phyloP scores from a whole-genome alignment of 345 rosid species.

The Brassica carinata region DNA sequence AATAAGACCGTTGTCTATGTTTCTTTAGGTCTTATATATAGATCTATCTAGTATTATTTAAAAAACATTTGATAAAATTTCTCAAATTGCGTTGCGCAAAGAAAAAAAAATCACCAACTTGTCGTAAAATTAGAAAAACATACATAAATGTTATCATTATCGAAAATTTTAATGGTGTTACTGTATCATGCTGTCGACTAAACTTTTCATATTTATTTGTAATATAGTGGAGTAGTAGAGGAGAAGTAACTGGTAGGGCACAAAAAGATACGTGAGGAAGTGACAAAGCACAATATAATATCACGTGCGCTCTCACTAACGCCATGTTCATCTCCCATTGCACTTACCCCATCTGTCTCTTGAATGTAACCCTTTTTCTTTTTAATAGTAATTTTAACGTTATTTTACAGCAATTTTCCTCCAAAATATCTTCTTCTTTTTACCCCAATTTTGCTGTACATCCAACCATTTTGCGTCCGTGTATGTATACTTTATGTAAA shows the following conservation, averaged over 20 bases:
- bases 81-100: slow-evolving; percentile 1
- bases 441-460: background rate
- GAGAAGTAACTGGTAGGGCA: slow-evolving; percentile 35
- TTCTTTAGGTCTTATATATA: background rate
- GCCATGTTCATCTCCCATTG: slow-evolving; percentile 39
- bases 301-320: slow-evolving; percentile 36
- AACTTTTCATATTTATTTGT: background rate
- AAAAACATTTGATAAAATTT: background rate
- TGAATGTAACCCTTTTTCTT: background rate
- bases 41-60: background rate
- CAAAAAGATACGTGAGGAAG: slow-evolving; percentile 36
- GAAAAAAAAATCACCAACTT: slow-evolving; percentile 1
- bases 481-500: background rate
- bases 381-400: background rate
- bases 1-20: slow-evolving; percentile 27
- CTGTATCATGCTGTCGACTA: background rate
- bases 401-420: background rate
- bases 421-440: background rate
- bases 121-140: background rate
- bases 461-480: background rate
- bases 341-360: slow-evolving; percentile 40
- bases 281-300: slow-evolving; percentile 38
- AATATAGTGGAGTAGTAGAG: background rate
- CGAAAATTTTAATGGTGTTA: background rate
- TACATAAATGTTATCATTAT: background rate